These are phyloP conservation scores for Fusarium abutilonis DNA, from an alignment of 2,329 filamentous ascomycete species.

Conservation along the genomic window DNA sequence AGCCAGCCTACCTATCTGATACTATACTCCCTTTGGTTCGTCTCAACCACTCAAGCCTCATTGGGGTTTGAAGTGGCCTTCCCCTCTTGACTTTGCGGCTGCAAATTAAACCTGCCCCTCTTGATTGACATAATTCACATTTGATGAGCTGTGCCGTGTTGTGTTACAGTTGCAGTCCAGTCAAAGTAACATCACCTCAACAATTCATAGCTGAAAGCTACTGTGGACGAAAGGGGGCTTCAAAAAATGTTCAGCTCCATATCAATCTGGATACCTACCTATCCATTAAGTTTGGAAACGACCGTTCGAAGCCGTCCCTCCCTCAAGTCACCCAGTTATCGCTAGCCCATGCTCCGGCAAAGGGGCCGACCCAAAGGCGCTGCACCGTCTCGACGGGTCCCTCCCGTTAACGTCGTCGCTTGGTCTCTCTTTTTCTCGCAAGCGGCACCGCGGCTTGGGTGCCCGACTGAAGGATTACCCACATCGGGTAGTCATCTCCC, in stretches of 20 bases:
- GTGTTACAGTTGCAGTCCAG: conserved; percentile 15
- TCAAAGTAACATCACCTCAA: conserved; percentile 8
- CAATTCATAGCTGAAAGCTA: conserved; percentile 8
- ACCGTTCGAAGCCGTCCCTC: conserved; percentile 18
- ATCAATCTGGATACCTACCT: background rate
- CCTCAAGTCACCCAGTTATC: conserved; percentile 12
- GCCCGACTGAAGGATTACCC: conserved; percentile 25
- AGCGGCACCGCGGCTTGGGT: conserved; percentile 21
- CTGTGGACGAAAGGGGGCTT: conserved; percentile 1
- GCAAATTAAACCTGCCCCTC: conserved; percentile 38
- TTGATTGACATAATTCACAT: conserved; percentile 19
- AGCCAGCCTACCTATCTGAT: conserved; percentile 1
- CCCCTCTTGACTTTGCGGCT: conserved; percentile 26
- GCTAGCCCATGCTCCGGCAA: conserved; percentile 29
- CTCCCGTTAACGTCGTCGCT: conserved; percentile 31
- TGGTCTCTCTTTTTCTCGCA: conserved; percentile 16
- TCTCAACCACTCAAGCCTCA: conserved; percentile 22
- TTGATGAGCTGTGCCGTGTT: conserved; percentile 10
- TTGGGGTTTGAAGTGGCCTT: conserved; percentile 14
- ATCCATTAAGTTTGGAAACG: conserved; percentile 9
- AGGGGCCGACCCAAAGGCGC: conserved; percentile 29
- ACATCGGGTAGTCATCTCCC: conserved; percentile 38
- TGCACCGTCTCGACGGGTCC: conserved; percentile 32
- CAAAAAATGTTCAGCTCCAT: background rate
- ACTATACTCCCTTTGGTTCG: conserved; percentile 23